These are phyloP conservation scores for Aspergillus sojae DNA, from an alignment of 2,329 filamentous ascomycete species.

Conservation along the genomic window DNA sequence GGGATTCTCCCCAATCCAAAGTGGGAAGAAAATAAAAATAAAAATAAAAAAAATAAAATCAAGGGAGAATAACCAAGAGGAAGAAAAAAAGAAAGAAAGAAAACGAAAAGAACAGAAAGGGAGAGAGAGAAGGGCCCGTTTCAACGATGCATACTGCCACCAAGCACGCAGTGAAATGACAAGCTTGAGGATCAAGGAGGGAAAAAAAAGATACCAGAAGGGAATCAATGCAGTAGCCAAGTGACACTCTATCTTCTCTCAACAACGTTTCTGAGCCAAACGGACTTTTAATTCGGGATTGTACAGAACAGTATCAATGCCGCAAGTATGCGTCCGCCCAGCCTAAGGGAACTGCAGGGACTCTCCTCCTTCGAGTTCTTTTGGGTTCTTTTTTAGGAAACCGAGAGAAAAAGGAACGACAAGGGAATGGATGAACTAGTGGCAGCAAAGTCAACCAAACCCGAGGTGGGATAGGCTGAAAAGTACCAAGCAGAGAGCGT, in stretches of 20 bases:
- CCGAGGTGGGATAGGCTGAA: slow-evolving; percentile 21
- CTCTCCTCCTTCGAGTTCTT: slow-evolving; percentile 24
- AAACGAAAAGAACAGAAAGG: not conserved
- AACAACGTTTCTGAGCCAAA: slow-evolving; percentile 25
- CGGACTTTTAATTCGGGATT: slow-evolving; percentile 27
- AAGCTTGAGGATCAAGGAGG: slow-evolving; percentile 14
- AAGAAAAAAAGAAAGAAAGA: not conserved
- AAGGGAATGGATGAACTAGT: not conserved
- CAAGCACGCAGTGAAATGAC: slow-evolving; percentile 19
- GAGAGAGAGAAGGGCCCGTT: slow-evolving; percentile 17
- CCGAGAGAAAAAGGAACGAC: slow-evolving; percentile 14
- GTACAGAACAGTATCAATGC: slow-evolving; percentile 23
- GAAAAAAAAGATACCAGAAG: slow-evolving; percentile 8
- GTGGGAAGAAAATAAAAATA: not conserved
- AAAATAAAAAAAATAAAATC: not conserved
- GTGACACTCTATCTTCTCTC: slow-evolving; percentile 23
- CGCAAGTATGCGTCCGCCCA: slow-evolving; percentile 22
- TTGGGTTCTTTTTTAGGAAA: slow-evolving; percentile 16
- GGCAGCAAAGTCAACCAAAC: slow-evolving; percentile 21
- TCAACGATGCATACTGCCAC: slow-evolving; percentile 28
- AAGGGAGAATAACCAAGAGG: not conserved
- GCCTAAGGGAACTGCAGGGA: slow-evolving; percentile 37
- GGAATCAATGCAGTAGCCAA: slow-evolving; percentile 18
- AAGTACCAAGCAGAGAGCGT: slow-evolving; percentile 25
- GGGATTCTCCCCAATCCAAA: slow-evolving; percentile 14